A percentile compares a stretch with the other conserved stretches of the same genome.
phyloP scores from a whole-genome alignment of 441 rosid species.

The Erodium texanum region DNA sequence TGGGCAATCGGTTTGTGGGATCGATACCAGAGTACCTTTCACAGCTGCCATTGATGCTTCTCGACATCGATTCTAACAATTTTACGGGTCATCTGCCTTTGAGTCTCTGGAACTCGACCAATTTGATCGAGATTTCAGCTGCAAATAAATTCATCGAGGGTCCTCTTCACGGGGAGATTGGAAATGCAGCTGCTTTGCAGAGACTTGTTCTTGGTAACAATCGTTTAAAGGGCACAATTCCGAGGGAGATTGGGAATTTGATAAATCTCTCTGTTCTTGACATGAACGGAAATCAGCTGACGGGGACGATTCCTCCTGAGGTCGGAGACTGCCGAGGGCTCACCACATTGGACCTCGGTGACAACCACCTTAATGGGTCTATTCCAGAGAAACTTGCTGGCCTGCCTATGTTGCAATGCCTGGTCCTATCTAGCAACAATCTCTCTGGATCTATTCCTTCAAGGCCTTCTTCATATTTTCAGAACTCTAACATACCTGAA shows the following conservation, averaged over 20 bases:
- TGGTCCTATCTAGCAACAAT: constrained; percentile 71
- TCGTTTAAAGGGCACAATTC: constrained; percentile 43
- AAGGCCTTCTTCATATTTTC: constrained; percentile 52
- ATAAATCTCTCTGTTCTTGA: constrained; percentile 50
- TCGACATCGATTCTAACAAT: constrained; percentile 68
- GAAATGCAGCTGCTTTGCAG: constrained; percentile 43
- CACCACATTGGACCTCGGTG: constrained; percentile 76
- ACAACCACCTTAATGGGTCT: constrained; percentile 56
- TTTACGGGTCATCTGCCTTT: constrained; percentile 55
- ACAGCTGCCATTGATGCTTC: constrained; percentile 59
- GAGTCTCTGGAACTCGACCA: constrained; percentile 52
- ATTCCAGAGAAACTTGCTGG: constrained; percentile 49
- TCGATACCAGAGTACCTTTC: constrained; percentile 59
- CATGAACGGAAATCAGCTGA: constrained; percentile 59
- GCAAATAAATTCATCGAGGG: constrained; percentile 61
- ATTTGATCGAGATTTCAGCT: constrained; percentile 75
- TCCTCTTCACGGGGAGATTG: constrained; percentile 46
- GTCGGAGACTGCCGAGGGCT: constrained; percentile 57
- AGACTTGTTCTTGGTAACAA: constrained; percentile 59
- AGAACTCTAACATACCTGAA: constrained; percentile 37
- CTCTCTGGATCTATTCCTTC: constrained; percentile 67
- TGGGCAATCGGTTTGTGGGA: constrained; percentile 50
- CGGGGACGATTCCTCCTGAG: constrained; percentile 51
- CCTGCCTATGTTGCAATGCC: constrained; percentile 62
- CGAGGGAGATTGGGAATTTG: constrained; percentile 64